Percentiles rank a stretch among this genome's conserved stretches.
These are phyloP conservation scores for Omphalotus olearius DNA, from an alignment of 1,284 basidiomycete genomes.

Conservation along the genomic window DNA sequence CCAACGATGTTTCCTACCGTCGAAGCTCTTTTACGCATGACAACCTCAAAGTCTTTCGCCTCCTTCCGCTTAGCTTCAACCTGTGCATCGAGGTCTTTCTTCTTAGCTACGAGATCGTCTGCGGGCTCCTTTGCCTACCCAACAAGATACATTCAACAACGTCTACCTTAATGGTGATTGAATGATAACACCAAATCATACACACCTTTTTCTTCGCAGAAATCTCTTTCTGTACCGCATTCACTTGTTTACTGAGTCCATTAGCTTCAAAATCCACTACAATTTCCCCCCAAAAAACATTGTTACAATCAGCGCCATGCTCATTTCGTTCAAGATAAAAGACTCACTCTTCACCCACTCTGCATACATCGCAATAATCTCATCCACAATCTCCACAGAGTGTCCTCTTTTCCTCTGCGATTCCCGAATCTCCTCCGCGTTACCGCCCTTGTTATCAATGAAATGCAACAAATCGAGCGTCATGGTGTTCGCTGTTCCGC, in stretches of 20 bases:
- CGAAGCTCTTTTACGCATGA: slow-evolving; percentile 78
- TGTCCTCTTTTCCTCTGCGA: slow-evolving; percentile 92
- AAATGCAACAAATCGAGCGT: slow-evolving; percentile 78
- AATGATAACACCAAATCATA: background rate
- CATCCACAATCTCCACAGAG: slow-evolving; percentile 88
- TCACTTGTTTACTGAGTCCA: slow-evolving; percentile 77
- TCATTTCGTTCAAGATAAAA: background rate
- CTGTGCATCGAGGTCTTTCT: slow-evolving; percentile 77
- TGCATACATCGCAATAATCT: slow-evolving; percentile 88
- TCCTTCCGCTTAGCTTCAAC: slow-evolving; percentile 77
- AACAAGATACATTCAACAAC: background rate
- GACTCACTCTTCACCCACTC: slow-evolving; percentile 88
- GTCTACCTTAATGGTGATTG: background rate
- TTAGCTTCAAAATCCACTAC: slow-evolving; percentile 85
- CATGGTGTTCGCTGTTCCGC: slow-evolving; percentile 33
- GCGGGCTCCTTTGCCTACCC: slow-evolving; percentile 85
- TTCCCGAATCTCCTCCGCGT: slow-evolving; percentile 89
- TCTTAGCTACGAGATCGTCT: slow-evolving; percentile 79
- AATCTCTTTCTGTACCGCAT: slow-evolving; percentile 92
- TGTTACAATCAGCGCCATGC: slow-evolving; percentile 7
- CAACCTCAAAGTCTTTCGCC: slow-evolving; percentile 71
- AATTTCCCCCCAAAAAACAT: no score
- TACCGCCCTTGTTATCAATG: slow-evolving; percentile 87
- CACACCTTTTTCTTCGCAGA: slow-evolving; percentile 87
- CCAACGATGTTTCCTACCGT: slow-evolving; percentile 94